Base-by-base conservation (phyloP, 225 moss, liverwort and hornwort species). In the Polytrichum formosum region DNA sequence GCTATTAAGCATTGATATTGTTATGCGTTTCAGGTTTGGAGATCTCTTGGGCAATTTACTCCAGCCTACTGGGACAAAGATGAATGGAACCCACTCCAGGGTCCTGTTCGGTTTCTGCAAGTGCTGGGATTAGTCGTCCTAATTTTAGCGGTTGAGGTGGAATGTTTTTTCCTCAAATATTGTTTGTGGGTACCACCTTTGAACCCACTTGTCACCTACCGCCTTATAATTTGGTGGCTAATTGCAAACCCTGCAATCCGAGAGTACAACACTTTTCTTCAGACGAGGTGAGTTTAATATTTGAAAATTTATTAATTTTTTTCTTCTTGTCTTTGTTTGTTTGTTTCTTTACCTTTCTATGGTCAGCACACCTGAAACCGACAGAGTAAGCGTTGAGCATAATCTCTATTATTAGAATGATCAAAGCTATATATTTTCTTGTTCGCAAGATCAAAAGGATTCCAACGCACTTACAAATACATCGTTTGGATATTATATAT, bases 11-110 rank as follows among this genome's bases (percentile, higher is more conserved):
- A 20, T 6, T 22, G 23, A 20, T 23, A 21, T 58, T 5, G 61
- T 61, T 79, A 21, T 20, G 29, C 30, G 18, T 46, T 46, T 3
- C 89, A 93, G 89, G 86, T 98, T 62, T 88, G 83, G 69, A 83
- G 97, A 64, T 91, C 92, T 18, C 78, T 94, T 67, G 80, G 94
- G 61, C 97, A 98, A 74, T 94, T 94, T 46, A 94, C 91, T 63
- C 94, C 94, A 61, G 92, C 97, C 60, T 92, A 85, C 66, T 92
- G 90, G 91, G 90, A 98, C 86, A 98, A 92, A 79, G 96, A 92
- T 70, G 92, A 94, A 76, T 97, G 94, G 96, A 72, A 97, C 61
- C 90, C 93, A 55, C 73, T 97, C 69, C 87, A 85, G 53, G 96
- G 94, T 53, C 96, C 94, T 55, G 54, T 85, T 30, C 81, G 92